Percentiles rank a stretch among this genome's conserved stretches.
These are phyloP conservation scores for Hura crepitans DNA, from an alignment of 441 rosid species.

Conservation along the genomic window DNA sequence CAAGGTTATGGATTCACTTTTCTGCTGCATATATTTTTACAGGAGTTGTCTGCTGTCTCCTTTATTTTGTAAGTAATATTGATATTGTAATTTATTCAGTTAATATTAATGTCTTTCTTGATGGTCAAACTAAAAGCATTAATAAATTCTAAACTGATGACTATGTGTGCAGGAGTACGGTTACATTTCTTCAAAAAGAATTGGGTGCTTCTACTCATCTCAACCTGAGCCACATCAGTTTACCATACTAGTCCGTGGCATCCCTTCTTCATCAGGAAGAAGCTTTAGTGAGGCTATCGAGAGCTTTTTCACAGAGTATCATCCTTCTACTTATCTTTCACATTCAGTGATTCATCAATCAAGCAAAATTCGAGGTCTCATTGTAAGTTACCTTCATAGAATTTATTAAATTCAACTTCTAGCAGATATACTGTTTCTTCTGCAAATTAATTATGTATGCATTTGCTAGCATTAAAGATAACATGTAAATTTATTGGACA, in stretches of 20 bases:
- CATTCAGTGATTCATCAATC: slow-evolving; percentile 60
- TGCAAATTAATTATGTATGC: background rate
- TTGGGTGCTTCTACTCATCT: slow-evolving; percentile 60
- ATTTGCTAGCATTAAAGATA: background rate
- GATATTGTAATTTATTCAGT: slow-evolving; percentile 16
- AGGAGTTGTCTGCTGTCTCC: slow-evolving; percentile 80
- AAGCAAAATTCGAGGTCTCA: slow-evolving; percentile 56
- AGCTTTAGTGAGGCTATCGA: slow-evolving; percentile 65
- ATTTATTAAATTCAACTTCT: slow-evolving; percentile 13
- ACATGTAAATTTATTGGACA: background rate
- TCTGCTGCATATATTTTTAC: slow-evolving; percentile 83
- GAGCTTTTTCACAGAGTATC: slow-evolving; percentile 68
- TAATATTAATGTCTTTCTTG: slow-evolving; percentile 16
- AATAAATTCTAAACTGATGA: slow-evolving; percentile 18
- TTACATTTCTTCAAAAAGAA: slow-evolving; percentile 59
- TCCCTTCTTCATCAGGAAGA: slow-evolving; percentile 53
- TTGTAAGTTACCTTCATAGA: slow-evolving; percentile 39
- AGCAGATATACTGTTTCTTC: background rate
- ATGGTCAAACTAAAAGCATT: slow-evolving; percentile 14
- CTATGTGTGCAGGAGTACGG: slow-evolving; percentile 57
- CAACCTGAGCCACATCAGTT: slow-evolving; percentile 76
- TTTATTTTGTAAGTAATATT: slow-evolving; percentile 62
- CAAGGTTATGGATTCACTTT: slow-evolving; percentile 96
- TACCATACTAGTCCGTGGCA: slow-evolving; percentile 66
- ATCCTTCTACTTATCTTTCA: slow-evolving; percentile 77